These are phyloP conservation scores for Aspergillus funiculosus DNA, from an alignment of 495 filamentous ascomycete species.

Conservation along the genomic window DNA sequence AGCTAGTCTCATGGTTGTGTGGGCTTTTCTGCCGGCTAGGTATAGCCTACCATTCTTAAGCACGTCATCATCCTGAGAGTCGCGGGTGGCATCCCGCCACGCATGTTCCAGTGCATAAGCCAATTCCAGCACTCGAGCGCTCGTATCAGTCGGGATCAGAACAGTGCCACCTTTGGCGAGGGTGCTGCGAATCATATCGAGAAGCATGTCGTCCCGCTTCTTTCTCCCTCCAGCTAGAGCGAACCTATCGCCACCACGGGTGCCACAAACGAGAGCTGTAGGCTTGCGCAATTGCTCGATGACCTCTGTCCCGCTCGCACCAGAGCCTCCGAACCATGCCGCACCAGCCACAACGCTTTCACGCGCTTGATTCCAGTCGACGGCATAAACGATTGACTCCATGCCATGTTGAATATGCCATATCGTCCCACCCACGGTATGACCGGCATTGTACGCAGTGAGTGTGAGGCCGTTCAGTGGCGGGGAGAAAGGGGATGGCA, in stretches of 20 bases:
- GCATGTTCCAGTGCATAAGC: slow-evolving; percentile 88
- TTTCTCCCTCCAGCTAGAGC: slow-evolving; percentile 63
- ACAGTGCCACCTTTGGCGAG: slow-evolving; percentile 83
- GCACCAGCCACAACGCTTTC: slow-evolving; percentile 92
- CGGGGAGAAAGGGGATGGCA: slow-evolving; percentile 78
- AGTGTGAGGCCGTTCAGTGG: slow-evolving; percentile 88
- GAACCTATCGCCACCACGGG: slow-evolving; percentile 68
- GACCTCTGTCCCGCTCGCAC: slow-evolving; percentile 77
- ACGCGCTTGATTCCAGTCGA: slow-evolving; percentile 93
- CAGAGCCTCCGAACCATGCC: slow-evolving; percentile 82
- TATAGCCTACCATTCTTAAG: slow-evolving; percentile 69
- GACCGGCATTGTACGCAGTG: slow-evolving; percentile 93
- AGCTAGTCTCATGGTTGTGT: slow-evolving; percentile 78
- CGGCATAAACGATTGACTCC: slow-evolving; percentile 94
- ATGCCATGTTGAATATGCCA: slow-evolving; percentile 98
- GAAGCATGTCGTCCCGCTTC: slow-evolving; percentile 76
- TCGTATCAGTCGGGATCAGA: slow-evolving; percentile 91
- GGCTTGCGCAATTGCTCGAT: slow-evolving; percentile 90
- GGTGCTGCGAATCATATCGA: slow-evolving; percentile 72
- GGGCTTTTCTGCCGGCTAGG: slow-evolving; percentile 72
- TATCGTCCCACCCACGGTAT: slow-evolving; percentile 93
- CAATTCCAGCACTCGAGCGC: slow-evolving; percentile 86
- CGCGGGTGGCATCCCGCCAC: slow-evolving; percentile 66
- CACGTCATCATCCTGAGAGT: slow-evolving; percentile 40
- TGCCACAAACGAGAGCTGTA: slow-evolving; percentile 87